Conservation (phyloP, 1,139 yeast genomes). For the Pichia sp. region DNA sequence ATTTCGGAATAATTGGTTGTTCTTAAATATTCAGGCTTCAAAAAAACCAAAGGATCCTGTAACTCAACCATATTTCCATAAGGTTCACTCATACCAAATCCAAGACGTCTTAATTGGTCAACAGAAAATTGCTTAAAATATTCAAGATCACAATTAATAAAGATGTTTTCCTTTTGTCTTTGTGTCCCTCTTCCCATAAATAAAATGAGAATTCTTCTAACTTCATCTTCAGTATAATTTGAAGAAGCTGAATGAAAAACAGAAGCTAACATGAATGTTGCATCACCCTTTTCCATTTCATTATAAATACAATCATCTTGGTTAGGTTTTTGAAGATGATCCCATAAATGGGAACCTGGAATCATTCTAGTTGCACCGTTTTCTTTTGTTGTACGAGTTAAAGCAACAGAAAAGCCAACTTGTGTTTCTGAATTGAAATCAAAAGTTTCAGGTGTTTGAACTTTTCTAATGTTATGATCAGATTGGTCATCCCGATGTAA, state of each 20-base stretch:
- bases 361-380: constrained; percentile 31
- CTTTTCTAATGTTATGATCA: constrained; percentile 19
- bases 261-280: constrained; percentile 30
- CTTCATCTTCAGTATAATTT: constrained; percentile 27
- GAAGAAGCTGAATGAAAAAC: constrained; percentile 30
- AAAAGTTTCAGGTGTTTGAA: constrained; percentile 16
- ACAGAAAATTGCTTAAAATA: constrained; percentile 14
- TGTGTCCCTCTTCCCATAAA: constrained; percentile 29
- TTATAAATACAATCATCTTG: constrained; percentile 25
- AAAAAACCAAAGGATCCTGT: constrained; percentile 10
- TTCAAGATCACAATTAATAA: constrained; percentile 7
- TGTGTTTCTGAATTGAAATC: constrained; percentile 23
- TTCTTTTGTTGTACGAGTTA: constrained; percentile 23
- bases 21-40: constrained; percentile 11
- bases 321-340: constrained; percentile 26
- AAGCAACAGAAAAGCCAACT: constrained; percentile 26
- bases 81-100: constrained; percentile 17
- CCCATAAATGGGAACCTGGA: constrained; percentile 30
- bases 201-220: constrained; percentile 23
- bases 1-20: constrained; percentile 12
- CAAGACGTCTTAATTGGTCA: constrained; percentile 12
- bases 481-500: constrained; percentile 31
- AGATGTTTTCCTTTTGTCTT: constrained; percentile 30
- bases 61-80: constrained; percentile 14
- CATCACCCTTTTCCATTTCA: constrained; percentile 30